Evolutionary conservation across 75 land plant species (phyloP).

Genomic region (Isoetes taiwanensis): DNA sequence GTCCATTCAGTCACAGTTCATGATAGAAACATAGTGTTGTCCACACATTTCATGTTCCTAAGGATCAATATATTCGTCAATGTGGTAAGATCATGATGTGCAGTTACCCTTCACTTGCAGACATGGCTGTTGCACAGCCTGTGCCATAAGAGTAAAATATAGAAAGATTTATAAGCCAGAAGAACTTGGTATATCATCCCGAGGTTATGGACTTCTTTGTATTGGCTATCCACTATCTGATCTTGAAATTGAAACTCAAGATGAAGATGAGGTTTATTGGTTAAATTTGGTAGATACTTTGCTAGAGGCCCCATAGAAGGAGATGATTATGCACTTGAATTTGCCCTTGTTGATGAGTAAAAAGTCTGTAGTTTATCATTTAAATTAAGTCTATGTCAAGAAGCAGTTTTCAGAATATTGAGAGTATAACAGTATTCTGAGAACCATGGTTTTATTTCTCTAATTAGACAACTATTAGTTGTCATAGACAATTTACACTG

Average conservation of each 20-base stretch:
- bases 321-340: conserved; percentile 91
- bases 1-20: too few relatives aligned
- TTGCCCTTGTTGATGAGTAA: conserved; percentile 88
- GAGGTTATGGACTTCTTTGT: conserved; percentile 98
- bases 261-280: conserved; percentile 99
- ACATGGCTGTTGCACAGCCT: conserved; percentile 99
- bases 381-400: too few relatives aligned
- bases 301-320: conserved; percentile 90
- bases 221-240: conserved; percentile 90
- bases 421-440: too few relatives aligned
- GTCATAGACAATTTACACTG: too few relatives aligned
- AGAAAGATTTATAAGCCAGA: conserved; percentile 82
- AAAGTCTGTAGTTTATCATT: not conserved
- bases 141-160: conserved; percentile 94
- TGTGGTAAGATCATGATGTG: too few relatives aligned
- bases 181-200: conserved; percentile 86
- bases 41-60: too few relatives aligned
- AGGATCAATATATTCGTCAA: too few relatives aligned
- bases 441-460: too few relatives aligned
- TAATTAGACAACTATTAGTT: too few relatives aligned
- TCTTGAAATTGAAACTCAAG: conserved; percentile 95
- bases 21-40: too few relatives aligned
- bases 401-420: too few relatives aligned
- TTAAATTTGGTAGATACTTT: conserved; percentile 96
- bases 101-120: too few relatives aligned